phyloP scores from a whole-genome alignment of 1,284 basidiomycete genomes.

The Amylostereum areolatum region DNA sequence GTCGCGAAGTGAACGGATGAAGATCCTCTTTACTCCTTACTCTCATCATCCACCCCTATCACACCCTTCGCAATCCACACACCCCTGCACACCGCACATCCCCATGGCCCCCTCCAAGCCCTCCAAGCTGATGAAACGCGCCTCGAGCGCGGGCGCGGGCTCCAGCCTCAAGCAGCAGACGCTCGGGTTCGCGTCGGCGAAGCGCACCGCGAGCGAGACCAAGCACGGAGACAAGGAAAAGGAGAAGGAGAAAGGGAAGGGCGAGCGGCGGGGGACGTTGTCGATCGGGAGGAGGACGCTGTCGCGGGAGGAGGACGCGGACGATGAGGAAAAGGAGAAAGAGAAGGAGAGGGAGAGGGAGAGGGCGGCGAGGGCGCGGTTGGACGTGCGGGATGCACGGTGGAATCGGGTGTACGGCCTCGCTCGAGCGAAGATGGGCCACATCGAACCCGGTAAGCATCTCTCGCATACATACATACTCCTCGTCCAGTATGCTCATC shows the following conservation, averaged over 20 bases:
- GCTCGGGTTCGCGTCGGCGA: conserved; percentile 42
- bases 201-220: conserved; percentile 39
- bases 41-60: no score
- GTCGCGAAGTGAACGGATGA: no score
- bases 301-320: conserved; percentile 5
- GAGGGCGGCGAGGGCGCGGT: conserved; percentile 19
- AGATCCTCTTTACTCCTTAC: no score
- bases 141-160: no score
- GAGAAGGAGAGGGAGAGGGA: conserved; percentile 7
- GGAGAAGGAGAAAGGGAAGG: conserved; percentile 21
- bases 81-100: no score
- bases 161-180: conserved; percentile 38
- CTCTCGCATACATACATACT: no score
- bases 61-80: no score
- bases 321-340: conserved; percentile 3
- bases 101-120: no score
- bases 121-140: no score
- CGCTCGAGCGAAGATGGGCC: conserved; percentile 50
- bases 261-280: conserved; percentile 23
- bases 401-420: conserved; percentile 45
- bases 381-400: conserved; percentile 39
- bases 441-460: conserved; percentile 52
- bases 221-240: conserved; percentile 15
- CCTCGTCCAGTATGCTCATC: no score
- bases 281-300: no score